phyloP scores from a whole-genome alignment of 2,329 filamentous ascomycete species.

The Lasiodiplodia hormozganensis region DNA sequence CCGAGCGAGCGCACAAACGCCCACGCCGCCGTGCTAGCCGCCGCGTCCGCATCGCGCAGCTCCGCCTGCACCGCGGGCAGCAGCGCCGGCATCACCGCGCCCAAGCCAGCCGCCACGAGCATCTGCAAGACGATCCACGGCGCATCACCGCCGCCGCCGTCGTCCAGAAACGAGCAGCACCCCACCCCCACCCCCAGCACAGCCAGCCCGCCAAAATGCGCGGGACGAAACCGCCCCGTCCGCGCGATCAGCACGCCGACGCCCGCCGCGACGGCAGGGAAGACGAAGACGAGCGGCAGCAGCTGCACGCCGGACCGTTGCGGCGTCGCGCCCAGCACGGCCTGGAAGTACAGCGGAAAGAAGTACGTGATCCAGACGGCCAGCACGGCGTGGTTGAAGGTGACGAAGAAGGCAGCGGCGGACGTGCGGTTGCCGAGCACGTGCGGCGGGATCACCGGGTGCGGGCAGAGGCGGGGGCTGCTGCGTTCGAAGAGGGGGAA shows the following conservation, averaged over 20 bases:
- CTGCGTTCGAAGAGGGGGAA: constrained; percentile 43
- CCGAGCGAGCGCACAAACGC: constrained; percentile 41
- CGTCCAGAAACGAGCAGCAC: too few species aligned
- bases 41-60: constrained; percentile 36
- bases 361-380: constrained; percentile 45
- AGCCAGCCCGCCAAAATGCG: constrained; percentile 35
- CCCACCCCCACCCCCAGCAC: constrained; percentile 36
- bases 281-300: constrained; percentile 42
- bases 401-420: constrained; percentile 35
- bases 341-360: constrained; percentile 52
- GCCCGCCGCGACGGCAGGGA: constrained; percentile 37
- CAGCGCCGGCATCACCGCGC: constrained; percentile 39
- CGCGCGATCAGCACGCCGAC: constrained; percentile 40
- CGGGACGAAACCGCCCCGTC: constrained; percentile 36
- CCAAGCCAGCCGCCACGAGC: constrained; percentile 37
- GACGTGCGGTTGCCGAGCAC: constrained; percentile 40
- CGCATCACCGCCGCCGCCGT: too few species aligned
- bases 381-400: constrained; percentile 45
- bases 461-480: constrained; percentile 45
- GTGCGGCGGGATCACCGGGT: constrained; percentile 46
- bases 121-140: constrained; percentile 39
- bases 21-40: constrained; percentile 38
- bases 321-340: constrained; percentile 44
- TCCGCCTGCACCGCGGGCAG: constrained; percentile 41
- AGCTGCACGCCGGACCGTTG: constrained; percentile 49